Evolutionary conservation across 2,329 filamentous ascomycete genomes (phyloP), one percentile per base, ranked within the genome.

Genomic region (Paramyrothecium roridum): DNA sequence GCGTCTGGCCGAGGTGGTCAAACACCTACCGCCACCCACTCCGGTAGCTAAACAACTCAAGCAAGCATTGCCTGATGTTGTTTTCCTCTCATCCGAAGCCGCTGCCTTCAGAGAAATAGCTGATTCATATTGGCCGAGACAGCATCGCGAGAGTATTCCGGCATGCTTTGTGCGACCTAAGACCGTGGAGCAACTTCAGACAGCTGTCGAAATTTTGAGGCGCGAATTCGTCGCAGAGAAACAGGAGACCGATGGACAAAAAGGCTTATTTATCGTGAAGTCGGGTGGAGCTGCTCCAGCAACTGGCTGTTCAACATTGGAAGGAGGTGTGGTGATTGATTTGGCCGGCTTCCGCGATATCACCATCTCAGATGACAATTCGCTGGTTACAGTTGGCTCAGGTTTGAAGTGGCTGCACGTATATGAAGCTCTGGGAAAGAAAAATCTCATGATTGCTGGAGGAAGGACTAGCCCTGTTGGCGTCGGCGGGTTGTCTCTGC

Each of bases 251-350:
- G 21, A 3, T 7, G 26, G 22, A 3, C 13, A 17, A 8, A 22
- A 40, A n/a, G 49, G 49, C 4, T n/a, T 51, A 33, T 51, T 51
- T 8, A 40, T 30, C 49, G 20, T 51, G 17, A 51, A 51, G 33
- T 26, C 23, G 16, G 49, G 49, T 20, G 49, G 49, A 20, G 49
- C 49, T 11, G 26, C 49, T 3, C 26, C 49, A 6, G 23, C 49
- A 7, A 51, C 37, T 20, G 49, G 49, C 16, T 19, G 49, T 19
- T 51, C 49, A 33, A 34, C 30, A 17, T n/a, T 51, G 17, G 20
- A 51, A 19, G 49, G 49, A 16, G 49, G 49, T 20, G 49, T 51
- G 2, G 49, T 51, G 49, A 21, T 51, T 51, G 49, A 51, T 30
- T 33, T 51, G 26, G 23, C 16, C 30, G 33, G 8, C 4, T 22